Evolutionary conservation across 1,139 yeast genomes (phyloP), one percentile per base, ranked within the genome.

Genomic region (Scheffersomyces titani): DNA sequence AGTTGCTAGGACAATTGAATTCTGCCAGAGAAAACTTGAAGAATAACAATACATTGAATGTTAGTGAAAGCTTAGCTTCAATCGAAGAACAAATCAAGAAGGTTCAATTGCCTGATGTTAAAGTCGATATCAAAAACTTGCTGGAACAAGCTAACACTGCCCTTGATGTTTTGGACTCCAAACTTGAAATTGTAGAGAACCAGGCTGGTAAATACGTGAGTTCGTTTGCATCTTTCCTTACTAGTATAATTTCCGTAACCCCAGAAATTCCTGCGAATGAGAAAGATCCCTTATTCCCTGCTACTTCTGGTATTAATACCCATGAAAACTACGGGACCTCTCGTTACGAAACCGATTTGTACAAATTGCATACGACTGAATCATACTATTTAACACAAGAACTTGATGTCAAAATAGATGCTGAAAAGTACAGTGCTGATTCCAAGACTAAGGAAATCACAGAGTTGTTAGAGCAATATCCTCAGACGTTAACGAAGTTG

Each of bases 111-210:
- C 58, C 61, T 3, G 62, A 58, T 5, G 61, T 61, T 20, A 61
- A 60, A 22, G 60, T 72, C 20, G 70, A 69, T 50, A 51, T 68
- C 11, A 63, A 66, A 46, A 61, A 61, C 49, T 57, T 73, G 45
- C 65, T 66, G 51, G 52, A 55, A 30, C 82, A 80, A 60, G 90
- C 93, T 6, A 86, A 80, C 63, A 65, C 68, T 54, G 87, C 88
- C 53, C 76, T 90, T 58, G 93, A 89, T 64, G 78, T 80, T 6
- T 76, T 90, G 55, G 96, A 90, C 68, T 77, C 83, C 24, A 89
- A 85, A 61, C 76, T 90, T 53, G 96, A 88, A 63, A 77, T 77
- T 55, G 84, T 90, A 9, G 96, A 88, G 66, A 81, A 81, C 58
- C 77, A 78, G 51, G 92, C 94, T 0, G 84, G 88, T 0, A 78